Evolutionary conservation across 192 early-diverging fungal genomes (phyloP), one percentile per base, ranked within the genome.

Genomic region (Backusella parvicylindrica): DNA sequence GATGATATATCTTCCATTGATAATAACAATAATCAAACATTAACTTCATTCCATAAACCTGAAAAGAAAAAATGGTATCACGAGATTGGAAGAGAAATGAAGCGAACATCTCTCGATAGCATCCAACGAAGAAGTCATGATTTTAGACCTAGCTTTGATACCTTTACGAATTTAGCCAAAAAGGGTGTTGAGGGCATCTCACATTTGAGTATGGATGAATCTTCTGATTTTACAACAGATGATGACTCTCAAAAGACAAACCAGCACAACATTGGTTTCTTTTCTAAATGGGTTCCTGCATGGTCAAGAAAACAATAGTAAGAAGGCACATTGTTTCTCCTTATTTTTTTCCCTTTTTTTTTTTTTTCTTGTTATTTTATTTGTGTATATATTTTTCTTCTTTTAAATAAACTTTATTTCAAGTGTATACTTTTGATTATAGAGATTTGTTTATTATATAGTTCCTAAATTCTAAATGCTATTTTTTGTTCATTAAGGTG

Each of bases 21-120:
- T 26, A 38, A 38, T 38, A 3, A 38, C 11, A 6, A 38, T 1
- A 23, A 60, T 3, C 53, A 60, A 12, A 28, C 53, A 26, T 9
- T 26, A 9, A 28, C 11, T 26, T 28, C 23, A 26, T 28, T 60
- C 23, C 53, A 28, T 1, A 60, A 60, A 60, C 23, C 53, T 3
- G 53, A 13, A n/a, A 77, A 77, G 31, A 77, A 71, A 30, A 64
- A 56, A 5, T 77, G 76, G 76, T 65, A 56, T 38, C 40, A 63
- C 26, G 47, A 23, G 2, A 67, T 74, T 68, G 33, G 69, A 49
- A 70, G 60, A 26, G 70, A 66, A 6, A 38, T 66, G 16, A 53
- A 35, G 21, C 70, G 76, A 23, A 21, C 43, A n/a, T 67, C 70
- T 7, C 16, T 65, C 1, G 71, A 72, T 35, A 36, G 32, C 23